Evolutionary conservation across 345 rosid genomes (phyloP).

Genomic region (Gossypium arboreum): DNA sequence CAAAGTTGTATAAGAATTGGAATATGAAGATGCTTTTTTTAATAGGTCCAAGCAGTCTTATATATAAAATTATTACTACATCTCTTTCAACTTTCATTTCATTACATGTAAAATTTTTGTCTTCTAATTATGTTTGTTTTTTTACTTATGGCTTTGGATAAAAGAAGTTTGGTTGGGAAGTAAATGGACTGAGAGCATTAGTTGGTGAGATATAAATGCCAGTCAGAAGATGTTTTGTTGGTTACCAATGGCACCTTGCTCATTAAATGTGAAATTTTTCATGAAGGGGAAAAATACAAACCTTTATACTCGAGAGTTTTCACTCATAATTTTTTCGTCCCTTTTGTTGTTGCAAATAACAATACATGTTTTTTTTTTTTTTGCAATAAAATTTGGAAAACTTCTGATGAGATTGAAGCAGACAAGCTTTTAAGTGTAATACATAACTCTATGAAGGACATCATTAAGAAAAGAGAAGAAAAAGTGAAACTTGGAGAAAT

Average conservation of each 20-base stretch:
- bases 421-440: neutral
- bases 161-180: constrained; percentile 16
- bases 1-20: constrained; percentile 3
- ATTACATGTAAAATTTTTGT: neutral
- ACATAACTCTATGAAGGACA: neutral
- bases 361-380: neutral
- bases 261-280: constrained; percentile 22
- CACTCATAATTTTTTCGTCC: neutral
- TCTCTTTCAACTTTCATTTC: neutral
- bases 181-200: constrained; percentile 26
- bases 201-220: constrained; percentile 43
- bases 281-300: too few species aligned
- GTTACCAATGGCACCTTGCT: constrained; percentile 20
- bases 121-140: neutral
- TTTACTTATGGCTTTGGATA: neutral
- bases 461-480: neutral
- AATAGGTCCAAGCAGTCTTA: constrained; percentile 14
- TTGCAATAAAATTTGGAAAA: neutral
- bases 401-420: neutral
- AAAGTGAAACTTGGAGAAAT: neutral
- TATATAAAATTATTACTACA: constrained; percentile 12
- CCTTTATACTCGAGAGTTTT: neutral
- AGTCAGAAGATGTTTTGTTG: constrained; percentile 34
- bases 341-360: too few species aligned
- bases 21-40: neutral